These are phyloP conservation scores for Aureobasidium sp. DNA, from an alignment of 2,329 filamentous ascomycete genomes.

Conservation along the genomic window DNA sequence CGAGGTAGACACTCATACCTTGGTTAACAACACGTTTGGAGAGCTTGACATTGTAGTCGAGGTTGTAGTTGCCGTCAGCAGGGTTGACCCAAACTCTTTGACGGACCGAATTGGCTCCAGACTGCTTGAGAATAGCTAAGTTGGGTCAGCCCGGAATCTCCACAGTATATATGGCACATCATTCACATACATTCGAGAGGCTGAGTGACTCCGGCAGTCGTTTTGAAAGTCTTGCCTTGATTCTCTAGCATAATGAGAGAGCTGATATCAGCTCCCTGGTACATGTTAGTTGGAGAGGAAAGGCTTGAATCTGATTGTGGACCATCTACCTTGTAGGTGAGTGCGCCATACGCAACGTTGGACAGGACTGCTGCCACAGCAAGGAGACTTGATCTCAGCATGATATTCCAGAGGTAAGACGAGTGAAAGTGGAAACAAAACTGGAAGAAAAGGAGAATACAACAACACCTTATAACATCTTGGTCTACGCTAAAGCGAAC, in stretches of 20 bases:
- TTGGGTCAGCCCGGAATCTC: slow-evolving; percentile 20
- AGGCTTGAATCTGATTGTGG: no score
- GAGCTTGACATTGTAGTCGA: slow-evolving; percentile 30
- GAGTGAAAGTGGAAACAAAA: neutral
- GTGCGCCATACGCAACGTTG: slow-evolving; percentile 16
- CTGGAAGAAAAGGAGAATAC: neutral
- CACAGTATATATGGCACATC: neutral
- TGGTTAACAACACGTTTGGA: slow-evolving; percentile 28
- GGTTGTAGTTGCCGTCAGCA: slow-evolving; percentile 24
- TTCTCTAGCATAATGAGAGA: slow-evolving; percentile 31
- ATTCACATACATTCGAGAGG: slow-evolving; percentile 3
- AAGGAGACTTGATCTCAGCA: slow-evolving; percentile 5
- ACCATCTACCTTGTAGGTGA: slow-evolving; percentile 23
- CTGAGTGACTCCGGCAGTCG: slow-evolving; percentile 21
- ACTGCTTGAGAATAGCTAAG: slow-evolving; percentile 19
- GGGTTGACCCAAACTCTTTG: slow-evolving; percentile 28
- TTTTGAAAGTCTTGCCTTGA: slow-evolving; percentile 29
- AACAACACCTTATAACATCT: neutral
- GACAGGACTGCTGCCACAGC: neutral
- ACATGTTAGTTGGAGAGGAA: no score
- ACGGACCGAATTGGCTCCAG: slow-evolving; percentile 23
- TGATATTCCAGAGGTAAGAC: neutral
- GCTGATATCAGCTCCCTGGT: slow-evolving; percentile 31
- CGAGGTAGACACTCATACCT: slow-evolving; percentile 28
- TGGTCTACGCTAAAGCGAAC: neutral